A percentile compares a stretch with the other conserved stretches of the same genome.
These are phyloP conservation scores for Lavandula angustifolia DNA, from an alignment of 257 asterid species.

Conservation along the genomic window DNA sequence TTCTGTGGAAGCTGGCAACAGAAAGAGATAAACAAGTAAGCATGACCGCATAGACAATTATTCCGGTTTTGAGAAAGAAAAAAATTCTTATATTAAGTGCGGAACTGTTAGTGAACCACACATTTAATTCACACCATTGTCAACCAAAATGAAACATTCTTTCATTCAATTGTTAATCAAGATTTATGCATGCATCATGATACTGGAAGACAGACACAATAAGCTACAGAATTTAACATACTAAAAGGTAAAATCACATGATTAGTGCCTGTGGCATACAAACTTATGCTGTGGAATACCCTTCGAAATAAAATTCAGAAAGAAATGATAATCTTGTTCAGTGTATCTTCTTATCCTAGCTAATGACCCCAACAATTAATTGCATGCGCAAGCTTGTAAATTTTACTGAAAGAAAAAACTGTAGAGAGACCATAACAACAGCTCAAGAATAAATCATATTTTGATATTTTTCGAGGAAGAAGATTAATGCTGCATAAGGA, in stretches of 20 bases:
- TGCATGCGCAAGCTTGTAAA: conserved; percentile 7
- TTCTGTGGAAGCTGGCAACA: conserved; percentile 79
- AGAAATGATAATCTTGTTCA: neutral
- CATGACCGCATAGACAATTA: conserved; percentile 11
- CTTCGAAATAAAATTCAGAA: conserved; percentile 17
- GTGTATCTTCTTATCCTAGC: conserved; percentile 1
- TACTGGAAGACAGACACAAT: conserved; percentile 2
- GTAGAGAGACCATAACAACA: neutral
- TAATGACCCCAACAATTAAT: neutral
- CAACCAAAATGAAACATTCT: neutral
- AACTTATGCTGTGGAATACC: neutral
- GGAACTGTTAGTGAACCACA: conserved; percentile 3
- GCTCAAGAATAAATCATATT: neutral
- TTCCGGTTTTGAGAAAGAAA: neutral
- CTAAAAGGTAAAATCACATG: conserved; percentile 8
- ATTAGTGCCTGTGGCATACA: conserved; percentile 1
- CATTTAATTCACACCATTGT: neutral
- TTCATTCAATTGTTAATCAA: conserved; percentile 4
- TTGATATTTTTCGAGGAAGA: neutral
- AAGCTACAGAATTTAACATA: neutral
- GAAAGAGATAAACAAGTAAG: conserved; percentile 27
- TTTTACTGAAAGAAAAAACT: conserved; percentile 10
- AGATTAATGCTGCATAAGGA: neutral
- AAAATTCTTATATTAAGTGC: neutral
- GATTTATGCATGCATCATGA: neutral